Evolutionary conservation across 176 grass and related monocot species (phyloP), one percentile per base, ranked within the genome.

Genomic region (Rhynchospora tenuis): DNA sequence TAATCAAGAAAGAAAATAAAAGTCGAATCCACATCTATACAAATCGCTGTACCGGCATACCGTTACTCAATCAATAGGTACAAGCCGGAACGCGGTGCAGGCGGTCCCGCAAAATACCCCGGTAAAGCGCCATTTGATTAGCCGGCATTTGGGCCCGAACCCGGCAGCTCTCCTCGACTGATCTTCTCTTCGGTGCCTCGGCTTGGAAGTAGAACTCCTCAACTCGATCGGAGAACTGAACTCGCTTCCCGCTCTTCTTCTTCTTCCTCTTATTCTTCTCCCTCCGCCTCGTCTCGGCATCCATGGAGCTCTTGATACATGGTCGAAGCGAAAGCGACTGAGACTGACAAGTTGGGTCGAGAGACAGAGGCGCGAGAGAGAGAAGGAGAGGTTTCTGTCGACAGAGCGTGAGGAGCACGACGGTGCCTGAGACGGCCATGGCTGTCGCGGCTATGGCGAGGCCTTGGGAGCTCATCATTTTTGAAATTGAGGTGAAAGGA

Each of bases 401-500:
- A 83, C 94, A 92, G 78, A 97, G 85, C 55, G 92, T 90, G 90
- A 91, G 74, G 83, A 97, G 88, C 38, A 94, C 81, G 81, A 97
- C 79, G 9, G 92, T 94, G 83, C 94, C 92, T 51, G 92, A 97
- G 46, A 97, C 90, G 55, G 94, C 94, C 91, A 97, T 94, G 92
- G 92, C 92, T 2, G 92, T 97, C 59, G 90, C 92, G 1, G 87
- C 91, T 15, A 97, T 61, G 0, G 94, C 89, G 4, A 97, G 83
- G 50, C 88, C 90, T 8, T 85, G 88, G 12, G 91, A 90, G 68
- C 86, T 60, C 84, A 87, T 86, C 83, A 87, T 65, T 38, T 59
- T 85, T 0, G 77, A 82, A 0, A 83, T 60, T 11, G 81, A 85
- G 1, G 90, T 9, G 61, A 24, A 6, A 2, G 31, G 31, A 10